Percentiles rank a stretch among this genome's conserved stretches.
These are phyloP conservation scores for Chlorella sp. DNA, from an alignment of 139 green algal genomes.

Conservation along the genomic window DNA sequence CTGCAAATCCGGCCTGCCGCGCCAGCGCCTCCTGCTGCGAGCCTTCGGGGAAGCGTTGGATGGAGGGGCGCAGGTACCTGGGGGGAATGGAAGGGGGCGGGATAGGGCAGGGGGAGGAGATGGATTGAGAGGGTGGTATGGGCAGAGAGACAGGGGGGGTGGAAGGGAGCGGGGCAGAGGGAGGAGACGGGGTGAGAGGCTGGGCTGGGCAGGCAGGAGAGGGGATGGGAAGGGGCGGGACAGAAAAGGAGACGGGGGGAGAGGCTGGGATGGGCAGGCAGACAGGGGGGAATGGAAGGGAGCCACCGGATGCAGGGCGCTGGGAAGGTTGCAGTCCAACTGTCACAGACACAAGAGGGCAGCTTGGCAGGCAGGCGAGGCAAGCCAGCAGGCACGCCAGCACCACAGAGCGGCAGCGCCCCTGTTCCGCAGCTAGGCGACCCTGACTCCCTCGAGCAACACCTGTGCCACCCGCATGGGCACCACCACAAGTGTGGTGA, in stretches of 20 bases:
- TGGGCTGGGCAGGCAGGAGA: background rate
- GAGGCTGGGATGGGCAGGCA: background rate
- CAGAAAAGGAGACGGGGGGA: background rate
- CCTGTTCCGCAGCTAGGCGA: no score
- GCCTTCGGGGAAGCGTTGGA: conserved; percentile 88
- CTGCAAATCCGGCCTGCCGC: conserved; percentile 76
- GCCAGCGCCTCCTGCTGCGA: conserved; percentile 72
- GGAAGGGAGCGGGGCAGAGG: background rate
- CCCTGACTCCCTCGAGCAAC: no score
- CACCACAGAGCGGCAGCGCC: no score
- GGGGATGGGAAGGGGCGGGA: background rate
- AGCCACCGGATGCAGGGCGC: background rate
- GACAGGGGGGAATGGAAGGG: no score
- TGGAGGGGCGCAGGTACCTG: conserved; percentile 90
- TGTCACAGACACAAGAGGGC: no score
- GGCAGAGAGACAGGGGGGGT: background rate
- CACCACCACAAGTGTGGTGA: no score
- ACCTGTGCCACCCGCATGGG: no score
- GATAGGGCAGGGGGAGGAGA: no score
- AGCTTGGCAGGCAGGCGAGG: no score
- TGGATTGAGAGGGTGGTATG: background rate
- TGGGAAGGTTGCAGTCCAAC: background rate
- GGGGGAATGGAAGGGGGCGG: no score
- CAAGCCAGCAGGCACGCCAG: background rate
- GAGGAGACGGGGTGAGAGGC: background rate